These are phyloP conservation scores for Fusarium pseudocircinatum DNA, from an alignment of 2,329 filamentous ascomycete genomes.

Conservation along the genomic window DNA sequence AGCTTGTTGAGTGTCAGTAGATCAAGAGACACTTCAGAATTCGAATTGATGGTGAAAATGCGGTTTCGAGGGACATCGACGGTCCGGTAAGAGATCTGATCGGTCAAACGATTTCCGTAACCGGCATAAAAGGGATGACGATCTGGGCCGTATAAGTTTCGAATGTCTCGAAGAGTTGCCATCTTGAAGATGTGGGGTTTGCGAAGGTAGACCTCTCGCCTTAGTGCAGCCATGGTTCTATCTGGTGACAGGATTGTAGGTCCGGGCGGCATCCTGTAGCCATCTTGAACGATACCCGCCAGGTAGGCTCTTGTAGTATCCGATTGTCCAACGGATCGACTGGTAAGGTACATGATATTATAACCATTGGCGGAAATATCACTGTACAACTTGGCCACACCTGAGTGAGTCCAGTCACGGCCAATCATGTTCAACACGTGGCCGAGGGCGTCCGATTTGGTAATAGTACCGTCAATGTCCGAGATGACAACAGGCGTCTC, in stretches of 20 bases:
- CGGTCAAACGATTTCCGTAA: constrained; percentile 95
- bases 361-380: constrained; percentile 96
- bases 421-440: constrained; percentile 97
- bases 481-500: constrained; percentile 96
- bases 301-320: constrained; percentile 91
- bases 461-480: constrained; percentile 98
- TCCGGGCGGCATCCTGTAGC: constrained; percentile 84
- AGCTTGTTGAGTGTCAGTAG: constrained; percentile 91
- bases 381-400: constrained; percentile 95
- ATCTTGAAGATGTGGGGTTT: constrained; percentile 99
- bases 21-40: constrained; percentile 93
- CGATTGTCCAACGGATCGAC: constrained; percentile 90
- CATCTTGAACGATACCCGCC: constrained; percentile 87
- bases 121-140: constrained; percentile 93
- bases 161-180: constrained; percentile 95
- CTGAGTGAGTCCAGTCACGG: constrained; percentile 96
- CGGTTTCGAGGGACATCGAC: constrained; percentile 94
- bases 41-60: constrained; percentile 99
- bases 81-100: constrained; percentile 93
- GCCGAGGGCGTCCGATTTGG: constrained; percentile 93
- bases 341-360: constrained; percentile 98
- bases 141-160: constrained; percentile 81
- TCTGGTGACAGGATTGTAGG: constrained; percentile 96
- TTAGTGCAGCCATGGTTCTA: constrained; percentile 89
- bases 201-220: constrained; percentile 91